A percentile compares a stretch with the other conserved stretches of the same genome.
Conservation (phyloP, 495 filamentous ascomycete genomes). For the Pseudomonodictys pantanalensis region DNA sequence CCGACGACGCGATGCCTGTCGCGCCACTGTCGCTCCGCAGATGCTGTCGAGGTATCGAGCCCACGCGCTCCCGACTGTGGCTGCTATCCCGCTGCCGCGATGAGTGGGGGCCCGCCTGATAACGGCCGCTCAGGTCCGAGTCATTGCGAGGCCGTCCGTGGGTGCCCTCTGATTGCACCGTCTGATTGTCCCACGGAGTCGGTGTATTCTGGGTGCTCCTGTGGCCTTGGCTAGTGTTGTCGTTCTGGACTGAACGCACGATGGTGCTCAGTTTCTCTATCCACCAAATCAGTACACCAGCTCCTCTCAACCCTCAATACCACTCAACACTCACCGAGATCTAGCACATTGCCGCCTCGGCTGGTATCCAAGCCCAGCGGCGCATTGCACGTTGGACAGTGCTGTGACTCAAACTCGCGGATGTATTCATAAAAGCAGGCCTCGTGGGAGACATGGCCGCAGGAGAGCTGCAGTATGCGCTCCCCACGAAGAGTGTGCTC, state of each 20-base stretch:
- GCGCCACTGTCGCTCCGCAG: constrained; percentile 73
- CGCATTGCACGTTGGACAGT: constrained; percentile 91
- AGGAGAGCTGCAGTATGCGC: constrained; percentile 93
- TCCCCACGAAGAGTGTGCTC: constrained; percentile 96
- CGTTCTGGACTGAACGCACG: constrained; percentile 72
- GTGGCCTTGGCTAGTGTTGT: constrained; percentile 49
- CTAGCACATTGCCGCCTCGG: constrained; percentile 88
- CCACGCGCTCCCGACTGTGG: constrained; percentile 55
- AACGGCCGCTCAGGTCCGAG: constrained; percentile 25
- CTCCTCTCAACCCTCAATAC: not conserved
- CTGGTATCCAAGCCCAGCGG: constrained; percentile 92
- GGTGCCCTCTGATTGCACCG: constrained; percentile 15
- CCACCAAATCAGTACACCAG: constrained; percentile 12
- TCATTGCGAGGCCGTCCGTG: constrained; percentile 47
- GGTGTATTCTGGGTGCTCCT: constrained; percentile 53
- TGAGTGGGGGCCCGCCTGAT: constrained; percentile 30
- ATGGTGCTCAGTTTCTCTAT: constrained; percentile 94
- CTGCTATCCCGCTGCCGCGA: constrained; percentile 33
- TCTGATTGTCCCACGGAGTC: constrained; percentile 58
- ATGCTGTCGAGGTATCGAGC: constrained; percentile 51
- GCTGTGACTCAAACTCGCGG: constrained; percentile 89
- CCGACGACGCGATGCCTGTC: constrained; percentile 62
- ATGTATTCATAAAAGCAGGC: constrained; percentile 99
- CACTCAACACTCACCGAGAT: constrained; percentile 66
- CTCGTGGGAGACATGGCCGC: constrained; percentile 92